phyloP scores from a whole-genome alignment of 2,329 filamentous ascomycete genomes.

The Diaporthe batatas region DNA sequence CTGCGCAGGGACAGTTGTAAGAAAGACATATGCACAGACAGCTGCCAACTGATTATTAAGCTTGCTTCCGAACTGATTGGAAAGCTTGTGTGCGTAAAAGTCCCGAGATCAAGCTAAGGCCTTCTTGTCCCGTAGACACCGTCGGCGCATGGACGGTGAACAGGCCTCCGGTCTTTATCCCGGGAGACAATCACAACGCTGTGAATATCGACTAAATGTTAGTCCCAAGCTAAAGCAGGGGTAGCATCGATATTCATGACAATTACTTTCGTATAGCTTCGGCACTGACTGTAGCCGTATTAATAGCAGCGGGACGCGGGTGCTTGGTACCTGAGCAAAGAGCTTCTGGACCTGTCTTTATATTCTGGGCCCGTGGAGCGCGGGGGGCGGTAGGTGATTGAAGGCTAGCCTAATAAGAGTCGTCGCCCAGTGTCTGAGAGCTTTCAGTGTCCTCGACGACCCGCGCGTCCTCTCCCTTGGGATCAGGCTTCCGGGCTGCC shows the following conservation, averaged over 20 bases:
- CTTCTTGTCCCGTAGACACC: too few relatives aligned
- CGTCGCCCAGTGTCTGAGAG: too few relatives aligned
- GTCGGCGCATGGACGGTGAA: neutral
- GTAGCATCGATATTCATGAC: conserved; percentile 6
- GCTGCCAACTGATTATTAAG: neutral
- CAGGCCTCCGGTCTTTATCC: conserved; percentile 9
- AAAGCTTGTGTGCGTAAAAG: neutral
- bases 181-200: neutral
- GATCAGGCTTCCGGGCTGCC: too few relatives aligned
- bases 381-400: neutral
- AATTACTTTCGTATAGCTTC: neutral
- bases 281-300: neutral
- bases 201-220: neutral
- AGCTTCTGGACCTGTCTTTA: neutral
- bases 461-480: too few relatives aligned
- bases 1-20: neutral
- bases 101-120: neutral
- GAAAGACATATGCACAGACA: neutral
- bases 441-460: too few relatives aligned
- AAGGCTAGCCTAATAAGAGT: too few relatives aligned
- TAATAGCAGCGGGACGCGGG: neutral
- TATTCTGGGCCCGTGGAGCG: too few relatives aligned
- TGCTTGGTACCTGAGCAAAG: too few relatives aligned
- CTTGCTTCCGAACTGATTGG: neutral
- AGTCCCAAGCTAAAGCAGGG: conserved; percentile 8